These are phyloP conservation scores for Pestalotiopsis sp. DNA, from an alignment of 2,329 filamentous ascomycete species.

Conservation along the genomic window DNA sequence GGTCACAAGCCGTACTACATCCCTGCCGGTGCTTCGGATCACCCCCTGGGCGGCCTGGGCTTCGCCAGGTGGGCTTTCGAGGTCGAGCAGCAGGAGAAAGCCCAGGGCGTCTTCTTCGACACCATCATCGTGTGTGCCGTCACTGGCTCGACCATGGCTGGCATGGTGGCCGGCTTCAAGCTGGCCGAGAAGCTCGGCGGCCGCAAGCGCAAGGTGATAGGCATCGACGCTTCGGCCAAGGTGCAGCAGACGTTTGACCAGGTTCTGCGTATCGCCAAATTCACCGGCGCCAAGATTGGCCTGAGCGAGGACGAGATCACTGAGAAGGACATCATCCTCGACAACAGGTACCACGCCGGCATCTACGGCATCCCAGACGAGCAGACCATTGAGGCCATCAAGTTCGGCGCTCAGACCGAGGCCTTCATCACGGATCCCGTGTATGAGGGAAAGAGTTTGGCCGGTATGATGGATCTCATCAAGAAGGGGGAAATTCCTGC, in stretches of 20 bases:
- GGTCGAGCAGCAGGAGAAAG: slow-evolving; percentile 62
- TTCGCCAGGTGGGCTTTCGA: slow-evolving; percentile 73
- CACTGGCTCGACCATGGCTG: slow-evolving; percentile 69
- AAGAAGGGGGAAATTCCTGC: slow-evolving; percentile 55
- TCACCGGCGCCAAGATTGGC: slow-evolving; percentile 64
- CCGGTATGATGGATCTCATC: slow-evolving; percentile 70
- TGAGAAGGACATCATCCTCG: slow-evolving; percentile 61
- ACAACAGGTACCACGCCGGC: slow-evolving; percentile 64
- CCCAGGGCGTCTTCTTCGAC: slow-evolving; percentile 65
- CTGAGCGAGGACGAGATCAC: slow-evolving; percentile 59
- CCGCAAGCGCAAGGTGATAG: slow-evolving; percentile 57
- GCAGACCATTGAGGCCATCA: slow-evolving; percentile 66
- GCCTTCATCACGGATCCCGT: slow-evolving; percentile 75
- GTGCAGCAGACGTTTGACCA: slow-evolving; percentile 63
- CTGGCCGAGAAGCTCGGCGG: slow-evolving; percentile 50
- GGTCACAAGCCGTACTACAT: slow-evolving; percentile 71
- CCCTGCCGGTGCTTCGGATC: slow-evolving; percentile 69
- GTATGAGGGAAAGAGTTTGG: slow-evolving; percentile 75
- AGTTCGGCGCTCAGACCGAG: slow-evolving; percentile 66
- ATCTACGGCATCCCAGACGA: slow-evolving; percentile 68
- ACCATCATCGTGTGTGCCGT: slow-evolving; percentile 69
- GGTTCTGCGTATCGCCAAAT: slow-evolving; percentile 65
- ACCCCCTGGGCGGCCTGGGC: slow-evolving; percentile 68
- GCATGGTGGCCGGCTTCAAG: slow-evolving; percentile 74
- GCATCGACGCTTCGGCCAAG: slow-evolving; percentile 66